Evolutionary conservation across 2,329 filamentous ascomycete species (phyloP).

Genomic region (Paramyrothecium roridum): DNA sequence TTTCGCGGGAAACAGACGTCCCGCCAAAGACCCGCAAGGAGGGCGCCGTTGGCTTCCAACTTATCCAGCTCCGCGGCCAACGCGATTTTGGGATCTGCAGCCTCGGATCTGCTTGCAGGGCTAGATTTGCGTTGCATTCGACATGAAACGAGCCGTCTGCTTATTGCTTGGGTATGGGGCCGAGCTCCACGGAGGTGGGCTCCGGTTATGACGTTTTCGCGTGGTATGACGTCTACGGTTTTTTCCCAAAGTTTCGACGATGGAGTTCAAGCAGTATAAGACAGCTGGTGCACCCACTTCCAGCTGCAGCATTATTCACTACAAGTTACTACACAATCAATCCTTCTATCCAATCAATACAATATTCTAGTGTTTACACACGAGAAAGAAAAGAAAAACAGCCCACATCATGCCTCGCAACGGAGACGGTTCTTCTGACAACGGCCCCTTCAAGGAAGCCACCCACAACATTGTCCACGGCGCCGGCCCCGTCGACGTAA

Average conservation of each 20-base stretch:
- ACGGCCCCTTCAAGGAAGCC: slow-evolving; percentile 37
- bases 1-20: no score
- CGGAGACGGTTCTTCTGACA: slow-evolving; percentile 45
- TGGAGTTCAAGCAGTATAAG: not conserved
- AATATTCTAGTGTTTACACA: slow-evolving; percentile 1
- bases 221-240: not conserved
- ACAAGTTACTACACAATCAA: not conserved
- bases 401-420: slow-evolving; percentile 44
- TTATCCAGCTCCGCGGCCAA: no score
- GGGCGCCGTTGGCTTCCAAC: no score
- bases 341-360: not conserved
- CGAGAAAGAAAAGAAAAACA: slow-evolving; percentile 1
- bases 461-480: slow-evolving; percentile 43
- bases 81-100: not conserved
- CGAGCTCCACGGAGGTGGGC: not conserved
- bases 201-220: slow-evolving; percentile 3
- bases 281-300: not conserved
- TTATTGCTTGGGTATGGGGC: not conserved
- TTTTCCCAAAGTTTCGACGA: not conserved
- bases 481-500: slow-evolving; percentile 33
- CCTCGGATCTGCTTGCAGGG: not conserved
- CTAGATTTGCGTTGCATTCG: not conserved
- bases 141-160: not conserved
- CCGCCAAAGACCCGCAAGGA: no score
- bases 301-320: not conserved